Conservation (phyloP, 768 basidiomycete species). For the Psilocybe cubensis region DNA sequence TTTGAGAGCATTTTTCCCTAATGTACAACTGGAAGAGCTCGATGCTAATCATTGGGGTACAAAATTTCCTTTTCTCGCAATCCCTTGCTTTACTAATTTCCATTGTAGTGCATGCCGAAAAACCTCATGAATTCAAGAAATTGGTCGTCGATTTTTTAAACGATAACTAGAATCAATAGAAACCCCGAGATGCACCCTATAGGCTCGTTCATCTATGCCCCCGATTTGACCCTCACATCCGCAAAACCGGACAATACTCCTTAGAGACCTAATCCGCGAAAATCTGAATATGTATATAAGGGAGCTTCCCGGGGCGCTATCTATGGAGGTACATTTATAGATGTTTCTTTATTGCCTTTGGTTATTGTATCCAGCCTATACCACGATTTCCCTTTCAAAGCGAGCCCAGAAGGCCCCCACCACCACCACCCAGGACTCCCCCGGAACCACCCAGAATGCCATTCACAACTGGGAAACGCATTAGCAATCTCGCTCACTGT, state of each 20-base stretch:
- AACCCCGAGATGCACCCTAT: too few relatives aligned
- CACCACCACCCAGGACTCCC: background rate
- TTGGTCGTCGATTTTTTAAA: conserved; percentile 34
- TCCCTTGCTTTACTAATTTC: background rate
- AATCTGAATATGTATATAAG: too few relatives aligned
- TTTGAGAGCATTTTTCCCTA: conserved; percentile 75
- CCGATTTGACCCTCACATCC: too few relatives aligned
- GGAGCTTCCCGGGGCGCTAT: too few relatives aligned
- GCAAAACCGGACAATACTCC: too few relatives aligned
- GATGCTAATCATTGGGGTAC: conserved; percentile 90
- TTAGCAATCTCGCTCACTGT: too few relatives aligned
- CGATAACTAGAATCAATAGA: too few relatives aligned
- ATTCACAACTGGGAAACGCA: background rate
- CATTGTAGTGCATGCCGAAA: conserved; percentile 77
- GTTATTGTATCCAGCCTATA: background rate
- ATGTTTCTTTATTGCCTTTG: background rate
- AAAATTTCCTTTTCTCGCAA: conserved; percentile 17
- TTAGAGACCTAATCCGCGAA: too few relatives aligned
- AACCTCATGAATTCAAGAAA: conserved; percentile 63
- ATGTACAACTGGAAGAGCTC: conserved; percentile 60
- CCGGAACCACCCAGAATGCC: background rate
- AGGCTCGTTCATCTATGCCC: too few relatives aligned
- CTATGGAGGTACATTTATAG: too few relatives aligned
- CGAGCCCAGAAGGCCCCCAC: background rate
- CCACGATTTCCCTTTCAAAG: too few relatives aligned